A percentile compares a stretch with the other conserved stretches of the same genome.
Conservation (phyloP, 345 rosid genomes). For the Erucastrum elatum region DNA sequence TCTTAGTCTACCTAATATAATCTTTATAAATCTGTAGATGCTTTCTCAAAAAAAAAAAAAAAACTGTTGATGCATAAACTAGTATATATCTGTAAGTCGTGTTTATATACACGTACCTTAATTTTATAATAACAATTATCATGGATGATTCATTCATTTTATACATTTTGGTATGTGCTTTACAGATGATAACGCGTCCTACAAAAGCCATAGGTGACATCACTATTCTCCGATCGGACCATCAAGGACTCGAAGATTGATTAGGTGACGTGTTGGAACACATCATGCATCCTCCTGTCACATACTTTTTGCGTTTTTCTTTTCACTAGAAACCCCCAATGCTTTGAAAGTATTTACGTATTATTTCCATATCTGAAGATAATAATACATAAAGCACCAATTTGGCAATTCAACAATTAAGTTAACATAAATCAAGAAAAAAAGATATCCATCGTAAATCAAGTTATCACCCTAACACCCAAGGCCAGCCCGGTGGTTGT, state of each 20-base stretch:
- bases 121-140: neutral
- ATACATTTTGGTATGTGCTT: conserved; percentile 17
- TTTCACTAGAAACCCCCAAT: neutral
- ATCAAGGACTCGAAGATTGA: conserved; percentile 10
- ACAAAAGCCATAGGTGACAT: neutral
- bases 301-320: conserved; percentile 5
- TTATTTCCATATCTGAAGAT: conserved; percentile 7
- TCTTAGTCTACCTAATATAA: conserved; percentile 8
- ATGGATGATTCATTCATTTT: conserved; percentile 11
- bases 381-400: conserved; percentile 1
- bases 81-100: conserved; percentile 2
- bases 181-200: neutral
- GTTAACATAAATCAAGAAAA: conserved; percentile 1
- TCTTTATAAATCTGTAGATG: neutral
- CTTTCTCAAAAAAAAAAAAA: no score
- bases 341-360: neutral
- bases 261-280: conserved; percentile 36
- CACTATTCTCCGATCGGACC: neutral
- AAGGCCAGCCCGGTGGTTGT: neutral
- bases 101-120: conserved; percentile 16
- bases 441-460: neutral
- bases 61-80: neutral
- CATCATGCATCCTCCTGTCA: conserved; percentile 31
- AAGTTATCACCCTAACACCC: neutral
- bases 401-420: neutral